Base-by-base conservation (phyloP, 139 green algal species). In the Haematococcus sp. region DNA sequence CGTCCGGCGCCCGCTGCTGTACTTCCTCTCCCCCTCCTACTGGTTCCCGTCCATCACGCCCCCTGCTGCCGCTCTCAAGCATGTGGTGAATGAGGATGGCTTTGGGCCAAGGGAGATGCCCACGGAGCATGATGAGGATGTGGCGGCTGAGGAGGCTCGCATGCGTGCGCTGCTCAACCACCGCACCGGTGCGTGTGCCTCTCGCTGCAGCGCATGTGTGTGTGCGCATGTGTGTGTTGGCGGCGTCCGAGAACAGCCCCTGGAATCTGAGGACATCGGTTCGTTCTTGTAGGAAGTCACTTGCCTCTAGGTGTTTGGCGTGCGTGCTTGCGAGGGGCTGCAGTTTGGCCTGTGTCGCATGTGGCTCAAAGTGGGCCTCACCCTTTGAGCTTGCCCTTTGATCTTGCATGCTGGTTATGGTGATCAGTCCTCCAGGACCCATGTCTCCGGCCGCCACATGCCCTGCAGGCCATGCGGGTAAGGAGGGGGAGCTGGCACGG, bases 11-110 rank as follows among this genome's bases (percentile, higher is more conserved):
- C 63, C 23, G 3, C 1, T 54, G 3, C 52, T 66, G 17, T 95
- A 90, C 83, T 79, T 89, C 61, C 65, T 92, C 19, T 59, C 70
- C 28, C 86, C 85, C 35, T 76, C 43, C 58, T 95, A 94, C 84
- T 95, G 91, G 89, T 49, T 77, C 52, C 75, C 75, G 0, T 30
- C 28, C 55, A 59, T 31, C 49, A 30, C 61, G 27, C 32, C 22
- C 51, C 44, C 5, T 2, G 30, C 20, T 7, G 1, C 1, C 20
- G 56, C 58, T 0, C 56, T 74, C 22, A 43, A 40, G 20, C 61
- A 78, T 20, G 66, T 72, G 44, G 7, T 63, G 28, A 55, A 72
- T 44, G 75, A 76, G n/a, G 74, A 68, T 46, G 68, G 34, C 44
- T 23, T 11, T 68, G 68, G 54, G 3, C 54, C 68, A 11, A 2